These are phyloP conservation scores for Symbiotaphrina buchneri DNA, from an alignment of 495 filamentous ascomycete species.

Conservation along the genomic window DNA sequence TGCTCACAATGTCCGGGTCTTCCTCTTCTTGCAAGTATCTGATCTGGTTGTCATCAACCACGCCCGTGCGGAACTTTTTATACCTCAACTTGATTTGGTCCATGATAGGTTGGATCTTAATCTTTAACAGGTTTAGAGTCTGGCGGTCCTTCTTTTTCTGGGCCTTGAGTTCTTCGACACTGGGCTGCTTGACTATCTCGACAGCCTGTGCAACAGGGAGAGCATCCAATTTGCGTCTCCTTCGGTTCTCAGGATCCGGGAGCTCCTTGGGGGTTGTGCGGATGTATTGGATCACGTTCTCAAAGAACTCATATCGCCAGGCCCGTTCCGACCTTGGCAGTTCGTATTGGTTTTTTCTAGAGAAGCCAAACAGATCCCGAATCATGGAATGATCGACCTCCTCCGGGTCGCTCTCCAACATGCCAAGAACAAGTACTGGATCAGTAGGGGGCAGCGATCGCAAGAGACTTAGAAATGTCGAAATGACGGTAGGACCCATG, in stretches of 20 bases:
- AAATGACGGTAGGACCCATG: conserved; percentile 39
- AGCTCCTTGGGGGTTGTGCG: conserved; percentile 62
- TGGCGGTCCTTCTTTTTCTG: conserved; percentile 64
- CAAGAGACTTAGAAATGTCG: conserved; percentile 59
- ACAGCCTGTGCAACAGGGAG: conserved; percentile 41
- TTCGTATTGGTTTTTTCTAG: conserved; percentile 48
- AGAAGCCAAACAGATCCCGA: conserved; percentile 63
- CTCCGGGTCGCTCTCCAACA: conserved; percentile 40
- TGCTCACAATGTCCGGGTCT: conserved; percentile 56
- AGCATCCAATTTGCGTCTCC: conserved; percentile 56
- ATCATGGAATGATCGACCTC: conserved; percentile 33
- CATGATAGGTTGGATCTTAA: conserved; percentile 79
- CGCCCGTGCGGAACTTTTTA: conserved; percentile 58
- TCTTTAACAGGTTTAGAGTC: conserved; percentile 62
- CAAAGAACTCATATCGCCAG: conserved; percentile 56
- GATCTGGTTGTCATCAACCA: conserved; percentile 50
- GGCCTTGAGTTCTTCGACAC: conserved; percentile 55
- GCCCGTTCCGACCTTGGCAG: conserved; percentile 39
- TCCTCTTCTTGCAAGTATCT: conserved; percentile 63
- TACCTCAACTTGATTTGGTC: conserved; percentile 75
- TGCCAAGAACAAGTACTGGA: conserved; percentile 65
- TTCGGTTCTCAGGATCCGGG: conserved; percentile 64
- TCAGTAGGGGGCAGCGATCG: conserved; percentile 65
- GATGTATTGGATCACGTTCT: conserved; percentile 45
- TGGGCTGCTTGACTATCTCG: conserved; percentile 24